A percentile compares a stretch with the other conserved stretches of the same genome.
Conservation (phyloP, 495 filamentous ascomycete genomes). For the Tuber calosporum region DNA sequence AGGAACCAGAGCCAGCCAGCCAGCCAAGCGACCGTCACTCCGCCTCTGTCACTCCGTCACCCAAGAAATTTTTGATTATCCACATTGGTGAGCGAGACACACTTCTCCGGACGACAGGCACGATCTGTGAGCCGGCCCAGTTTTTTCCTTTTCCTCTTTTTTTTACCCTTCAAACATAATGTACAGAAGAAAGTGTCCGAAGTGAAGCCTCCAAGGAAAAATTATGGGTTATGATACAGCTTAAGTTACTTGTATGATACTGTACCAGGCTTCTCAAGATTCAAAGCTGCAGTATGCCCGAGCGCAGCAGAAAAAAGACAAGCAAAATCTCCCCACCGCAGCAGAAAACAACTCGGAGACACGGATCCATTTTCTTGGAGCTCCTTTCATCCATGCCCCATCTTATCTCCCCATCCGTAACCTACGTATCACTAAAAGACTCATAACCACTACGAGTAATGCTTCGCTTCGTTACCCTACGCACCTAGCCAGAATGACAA, state of each 20-base stretch:
- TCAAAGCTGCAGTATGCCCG: neutral
- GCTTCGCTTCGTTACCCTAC: neutral
- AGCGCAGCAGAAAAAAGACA: neutral
- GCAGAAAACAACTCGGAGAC: neutral
- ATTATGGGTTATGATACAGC: neutral
- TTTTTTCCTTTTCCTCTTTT: neutral
- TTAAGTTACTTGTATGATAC: too few species aligned
- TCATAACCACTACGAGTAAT: too few species aligned
- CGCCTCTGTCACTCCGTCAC: neutral
- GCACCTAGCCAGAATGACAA: neutral
- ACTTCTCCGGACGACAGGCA: slow-evolving; percentile 30
- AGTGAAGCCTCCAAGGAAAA: neutral
- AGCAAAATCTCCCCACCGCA: neutral
- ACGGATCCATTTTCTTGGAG: neutral
- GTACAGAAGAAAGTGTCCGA: neutral
- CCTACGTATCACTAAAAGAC: neutral
- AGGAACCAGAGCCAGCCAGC: neutral
- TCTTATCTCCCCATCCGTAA: neutral
- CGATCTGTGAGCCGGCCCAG: slow-evolving; percentile 7
- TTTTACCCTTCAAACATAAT: too few species aligned
- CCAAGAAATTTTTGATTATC: neutral
- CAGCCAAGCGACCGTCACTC: neutral
- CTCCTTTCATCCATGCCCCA: neutral
- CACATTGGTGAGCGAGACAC: slow-evolving; percentile 24
- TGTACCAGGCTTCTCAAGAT: neutral